phyloP scores from a whole-genome alignment of 2,329 filamentous ascomycete species.

The Aspergillus amoenus region DNA sequence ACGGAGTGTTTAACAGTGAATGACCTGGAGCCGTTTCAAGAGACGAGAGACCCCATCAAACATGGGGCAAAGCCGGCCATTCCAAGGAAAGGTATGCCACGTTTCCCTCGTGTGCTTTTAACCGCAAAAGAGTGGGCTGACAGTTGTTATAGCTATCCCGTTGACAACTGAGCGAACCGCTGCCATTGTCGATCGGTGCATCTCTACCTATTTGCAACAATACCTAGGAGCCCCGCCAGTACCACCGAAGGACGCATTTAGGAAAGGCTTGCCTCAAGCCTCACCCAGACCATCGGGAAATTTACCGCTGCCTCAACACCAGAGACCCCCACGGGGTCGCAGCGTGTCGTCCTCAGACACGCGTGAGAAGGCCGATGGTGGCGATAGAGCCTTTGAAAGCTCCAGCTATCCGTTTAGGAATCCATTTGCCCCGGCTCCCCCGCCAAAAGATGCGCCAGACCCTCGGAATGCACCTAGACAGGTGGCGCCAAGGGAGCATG shows the following conservation, averaged over 20 bases:
- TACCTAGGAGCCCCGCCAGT: conserved; percentile 31
- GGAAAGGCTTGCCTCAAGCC: conserved; percentile 1
- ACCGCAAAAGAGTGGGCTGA: not conserved
- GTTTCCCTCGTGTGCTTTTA: conserved; percentile 3
- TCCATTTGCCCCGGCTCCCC: conserved; percentile 5
- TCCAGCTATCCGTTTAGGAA: conserved; percentile 18
- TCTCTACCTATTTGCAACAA: conserved; percentile 51
- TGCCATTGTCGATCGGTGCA: conserved; percentile 56
- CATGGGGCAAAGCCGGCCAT: conserved; percentile 18
- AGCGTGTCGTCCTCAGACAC: conserved; percentile 29
- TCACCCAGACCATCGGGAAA: conserved; percentile 13
- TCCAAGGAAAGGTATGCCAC: conserved; percentile 25
- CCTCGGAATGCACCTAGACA: conserved; percentile 22
- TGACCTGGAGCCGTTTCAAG: conserved; percentile 59
- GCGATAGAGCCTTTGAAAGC: conserved; percentile 13
- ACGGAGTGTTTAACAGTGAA: conserved; percentile 83
- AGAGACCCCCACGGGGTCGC: conserved; percentile 23
- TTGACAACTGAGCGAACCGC: conserved; percentile 63
- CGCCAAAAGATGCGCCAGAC: conserved; percentile 21
- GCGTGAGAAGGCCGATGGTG: conserved; percentile 15
- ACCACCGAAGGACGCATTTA: conserved; percentile 18
- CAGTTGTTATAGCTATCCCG: conserved; percentile 35
- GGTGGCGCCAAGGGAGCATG: conserved; percentile 19
- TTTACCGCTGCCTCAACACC: conserved; percentile 18
- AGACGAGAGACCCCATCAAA: conserved; percentile 20